phyloP scores from a whole-genome alignment of 176 grass and related monocot genomes.

The Zoysia pacifica region DNA sequence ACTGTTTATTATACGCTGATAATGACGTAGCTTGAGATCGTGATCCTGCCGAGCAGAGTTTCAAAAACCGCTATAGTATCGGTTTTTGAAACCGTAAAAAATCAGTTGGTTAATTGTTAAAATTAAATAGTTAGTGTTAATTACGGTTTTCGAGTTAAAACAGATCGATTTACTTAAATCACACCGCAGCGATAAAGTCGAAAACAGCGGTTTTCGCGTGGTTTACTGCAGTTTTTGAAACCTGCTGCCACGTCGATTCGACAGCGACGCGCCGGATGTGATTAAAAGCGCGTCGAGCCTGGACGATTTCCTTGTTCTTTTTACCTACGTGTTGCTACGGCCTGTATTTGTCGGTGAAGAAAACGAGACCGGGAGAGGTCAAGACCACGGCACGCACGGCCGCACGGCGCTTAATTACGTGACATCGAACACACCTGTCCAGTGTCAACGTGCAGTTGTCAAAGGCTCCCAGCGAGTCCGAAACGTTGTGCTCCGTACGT shows the following conservation, averaged over 20 bases:
- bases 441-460: background rate
- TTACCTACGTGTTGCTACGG: background rate
- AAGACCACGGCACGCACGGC: background rate
- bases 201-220: too few species aligned
- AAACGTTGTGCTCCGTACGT: background rate
- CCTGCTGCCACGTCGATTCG: background rate
- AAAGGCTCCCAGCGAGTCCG: background rate
- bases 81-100: too few species aligned
- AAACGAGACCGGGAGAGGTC: background rate
- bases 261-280: background rate
- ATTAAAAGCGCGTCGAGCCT: background rate
- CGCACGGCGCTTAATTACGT: background rate
- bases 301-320: background rate
- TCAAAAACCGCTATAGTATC: too few species aligned
- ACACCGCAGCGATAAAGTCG: too few species aligned
- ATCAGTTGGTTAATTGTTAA: too few species aligned
- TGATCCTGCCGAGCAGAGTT: too few species aligned
- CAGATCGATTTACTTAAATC: too few species aligned
- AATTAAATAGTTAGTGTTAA: too few species aligned
- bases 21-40: too few species aligned
- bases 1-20: too few species aligned
- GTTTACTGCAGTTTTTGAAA: too few species aligned
- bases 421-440: background rate
- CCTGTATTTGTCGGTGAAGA: background rate
- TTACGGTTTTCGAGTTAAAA: too few species aligned